Percentiles rank a stretch among this genome's conserved stretches.
Evolutionary conservation across 1,139 yeast species (phyloP).

Genomic region (Geotrichum citri-aurantii): DNA sequence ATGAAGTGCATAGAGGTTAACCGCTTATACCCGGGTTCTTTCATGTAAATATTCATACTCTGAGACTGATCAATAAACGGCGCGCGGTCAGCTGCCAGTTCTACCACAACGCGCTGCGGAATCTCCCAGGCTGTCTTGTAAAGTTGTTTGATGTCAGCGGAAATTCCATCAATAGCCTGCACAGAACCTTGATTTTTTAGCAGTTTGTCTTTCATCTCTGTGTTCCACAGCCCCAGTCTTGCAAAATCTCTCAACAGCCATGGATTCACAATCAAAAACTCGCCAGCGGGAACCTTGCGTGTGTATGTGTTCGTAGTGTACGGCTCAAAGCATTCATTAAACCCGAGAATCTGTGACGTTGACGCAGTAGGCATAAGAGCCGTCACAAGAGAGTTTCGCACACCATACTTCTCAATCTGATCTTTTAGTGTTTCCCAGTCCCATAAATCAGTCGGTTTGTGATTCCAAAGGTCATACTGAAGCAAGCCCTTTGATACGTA

Average conservation of each 20-base stretch:
- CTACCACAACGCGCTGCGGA: constrained; percentile 67
- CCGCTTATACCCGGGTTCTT: constrained; percentile 39
- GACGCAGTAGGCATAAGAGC: constrained; percentile 92
- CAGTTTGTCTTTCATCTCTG: constrained; percentile 60
- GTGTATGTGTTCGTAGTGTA: constrained; percentile 73
- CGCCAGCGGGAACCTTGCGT: constrained; percentile 73
- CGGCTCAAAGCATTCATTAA: constrained; percentile 77
- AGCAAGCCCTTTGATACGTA: constrained; percentile 65
- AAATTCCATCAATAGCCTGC: constrained; percentile 60
- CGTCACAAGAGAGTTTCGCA: constrained; percentile 65
- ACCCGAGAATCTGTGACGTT: constrained; percentile 74
- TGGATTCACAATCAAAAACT: constrained; percentile 70
- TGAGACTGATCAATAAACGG: constrained; percentile 89
- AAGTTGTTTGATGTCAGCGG: constrained; percentile 57
- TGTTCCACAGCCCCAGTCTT: constrained; percentile 66
- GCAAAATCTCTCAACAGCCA: constrained; percentile 63
- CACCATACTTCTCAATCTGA: constrained; percentile 48
- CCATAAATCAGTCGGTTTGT: constrained; percentile 52
- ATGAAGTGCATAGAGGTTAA: constrained; percentile 86
- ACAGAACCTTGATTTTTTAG: constrained; percentile 71
- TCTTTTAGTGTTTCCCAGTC: constrained; percentile 59
- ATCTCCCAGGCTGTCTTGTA: constrained; percentile 93
- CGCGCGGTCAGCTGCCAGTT: constrained; percentile 85
- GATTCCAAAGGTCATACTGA: constrained; percentile 69
- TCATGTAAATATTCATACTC: constrained; percentile 67